These are phyloP conservation scores for Tolypocladium inflatum DNA, from an alignment of 2,329 filamentous ascomycete genomes.

Conservation along the genomic window DNA sequence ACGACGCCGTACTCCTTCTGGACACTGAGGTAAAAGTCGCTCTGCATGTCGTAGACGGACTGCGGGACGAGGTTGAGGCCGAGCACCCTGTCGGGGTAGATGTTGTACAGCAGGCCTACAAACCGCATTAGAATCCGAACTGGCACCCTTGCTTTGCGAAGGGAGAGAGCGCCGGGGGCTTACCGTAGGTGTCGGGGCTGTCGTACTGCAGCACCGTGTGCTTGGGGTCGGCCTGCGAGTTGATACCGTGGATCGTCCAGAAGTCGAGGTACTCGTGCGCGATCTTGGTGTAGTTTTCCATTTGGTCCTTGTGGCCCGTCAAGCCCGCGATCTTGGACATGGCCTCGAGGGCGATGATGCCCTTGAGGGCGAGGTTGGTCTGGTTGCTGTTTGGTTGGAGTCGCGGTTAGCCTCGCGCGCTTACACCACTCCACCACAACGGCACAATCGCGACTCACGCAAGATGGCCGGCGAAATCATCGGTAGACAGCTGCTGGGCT, in stretches of 20 bases:
- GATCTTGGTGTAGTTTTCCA: constrained; percentile 49
- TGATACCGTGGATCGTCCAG: constrained; percentile 65
- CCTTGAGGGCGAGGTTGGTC: constrained; percentile 75
- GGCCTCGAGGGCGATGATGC: constrained; percentile 73
- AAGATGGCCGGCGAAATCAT: constrained; percentile 70
- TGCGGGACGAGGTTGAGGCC: constrained; percentile 68
- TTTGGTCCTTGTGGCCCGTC: constrained; percentile 47
- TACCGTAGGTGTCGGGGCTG: constrained; percentile 41
- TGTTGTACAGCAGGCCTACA: constrained; percentile 55
- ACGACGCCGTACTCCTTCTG: constrained; percentile 71
- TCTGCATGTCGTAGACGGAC: constrained; percentile 69
- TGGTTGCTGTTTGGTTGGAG: constrained; percentile 40
- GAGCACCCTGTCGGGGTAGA: constrained; percentile 71
- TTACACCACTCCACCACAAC: background rate
- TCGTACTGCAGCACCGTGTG: constrained; percentile 76
- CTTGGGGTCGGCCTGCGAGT: constrained; percentile 46
- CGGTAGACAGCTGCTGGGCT: constrained; percentile 68
- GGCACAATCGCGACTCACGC: constrained; percentile 7
- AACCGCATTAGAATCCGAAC: background rate
- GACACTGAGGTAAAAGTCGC: constrained; percentile 63
- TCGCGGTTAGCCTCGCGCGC: background rate
- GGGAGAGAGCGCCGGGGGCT: background rate
- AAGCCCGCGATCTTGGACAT: constrained; percentile 63
- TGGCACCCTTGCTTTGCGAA: background rate
- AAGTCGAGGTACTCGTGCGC: constrained; percentile 60